Conservation (phyloP, 805 yeast genomes). For the Candida ipomoeae region DNA sequence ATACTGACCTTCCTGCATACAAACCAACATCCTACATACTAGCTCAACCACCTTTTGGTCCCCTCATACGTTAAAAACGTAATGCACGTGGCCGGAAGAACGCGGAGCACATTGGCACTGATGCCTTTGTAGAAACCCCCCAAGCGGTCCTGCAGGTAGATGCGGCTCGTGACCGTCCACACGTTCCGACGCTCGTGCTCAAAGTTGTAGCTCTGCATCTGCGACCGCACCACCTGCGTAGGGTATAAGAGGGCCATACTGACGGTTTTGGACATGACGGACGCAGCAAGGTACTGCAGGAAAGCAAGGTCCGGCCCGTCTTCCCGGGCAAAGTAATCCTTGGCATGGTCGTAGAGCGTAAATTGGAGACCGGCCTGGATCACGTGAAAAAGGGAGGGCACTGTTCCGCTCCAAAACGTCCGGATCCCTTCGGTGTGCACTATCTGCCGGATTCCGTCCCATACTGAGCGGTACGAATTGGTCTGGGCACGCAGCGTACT, state of each 20-base stretch:
- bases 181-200: slow-evolving; percentile 24
- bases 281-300: slow-evolving; percentile 57
- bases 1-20: no score
- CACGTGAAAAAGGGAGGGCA: slow-evolving; percentile 76
- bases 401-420: slow-evolving; percentile 69
- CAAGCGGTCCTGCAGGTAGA: slow-evolving; percentile 52
- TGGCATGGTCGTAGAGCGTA: slow-evolving; percentile 76
- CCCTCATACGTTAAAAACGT: slow-evolving; percentile 85
- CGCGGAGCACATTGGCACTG: slow-evolving; percentile 70
- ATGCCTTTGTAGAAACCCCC: slow-evolving; percentile 82
- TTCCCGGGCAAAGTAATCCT: slow-evolving; percentile 27
- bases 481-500: slow-evolving; percentile 44
- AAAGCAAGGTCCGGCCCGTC: slow-evolving; percentile 35
- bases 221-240: slow-evolving; percentile 71
- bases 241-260: slow-evolving; percentile 76
- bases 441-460: slow-evolving; percentile 52
- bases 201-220: slow-evolving; percentile 51
- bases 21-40: no score
- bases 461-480: slow-evolving; percentile 55
- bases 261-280: slow-evolving; percentile 63
- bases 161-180: slow-evolving; percentile 27
- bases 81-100: slow-evolving; percentile 88
- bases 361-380: slow-evolving; percentile 88
- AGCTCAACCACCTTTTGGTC: slow-evolving; percentile 12
- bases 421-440: slow-evolving; percentile 50